Base-by-base conservation (phyloP, 441 rosid genomes). In the Brassica balearica region DNA sequence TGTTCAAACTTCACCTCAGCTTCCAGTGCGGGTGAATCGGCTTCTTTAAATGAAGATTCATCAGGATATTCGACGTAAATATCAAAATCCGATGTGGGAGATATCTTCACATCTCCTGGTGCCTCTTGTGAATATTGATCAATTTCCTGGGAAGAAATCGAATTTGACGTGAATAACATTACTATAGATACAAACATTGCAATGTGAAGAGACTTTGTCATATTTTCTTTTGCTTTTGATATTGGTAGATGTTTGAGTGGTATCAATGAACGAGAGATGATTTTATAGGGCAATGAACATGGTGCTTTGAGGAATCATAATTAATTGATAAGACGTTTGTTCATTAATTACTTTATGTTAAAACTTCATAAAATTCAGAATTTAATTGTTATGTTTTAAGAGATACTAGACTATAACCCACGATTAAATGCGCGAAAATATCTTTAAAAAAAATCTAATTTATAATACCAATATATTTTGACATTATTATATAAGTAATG, bases 181-280 rank as follows among this genome's bases (percentile, higher is more conserved):
- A 41, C n/a, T 27, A 72, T 4, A 0, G 15, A 72, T 48, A 78
- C 38, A 4, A 77, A 19, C 41, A 58, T 56, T 71, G 6, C 14
- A 8, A 65, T 58, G 41, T 27, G 10, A 41, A 65, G 32, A 65
- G 69, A 78, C 43, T 72, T 72, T 43, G 77, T 56, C 81, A 78
- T 72, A 15, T 29, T 29, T 29, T 29, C 34, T 29, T 72, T 72
- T 66, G 55, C 5, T 72, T 72, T 72, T 58, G 9, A 3, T 23
- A 2, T 68, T 48, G 11, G 53, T 11, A 46, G 11, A 64, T 65
- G 61, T 77, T 11, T 23, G 60, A 64, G 55, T 23, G 12, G 14
- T 36, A 32, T 53, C 58, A 15, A 34, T 11, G 25, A 64, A 63
- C 19, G 0, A 60, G n/a, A 32, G 5, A 29, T 29, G 34, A 4